Percentiles rank a stretch among this genome's conserved stretches.
These are phyloP conservation scores for rapeseed (Brassica napus) DNA, from an alignment of 345 rosid species.

Conservation along the genomic window DNA sequence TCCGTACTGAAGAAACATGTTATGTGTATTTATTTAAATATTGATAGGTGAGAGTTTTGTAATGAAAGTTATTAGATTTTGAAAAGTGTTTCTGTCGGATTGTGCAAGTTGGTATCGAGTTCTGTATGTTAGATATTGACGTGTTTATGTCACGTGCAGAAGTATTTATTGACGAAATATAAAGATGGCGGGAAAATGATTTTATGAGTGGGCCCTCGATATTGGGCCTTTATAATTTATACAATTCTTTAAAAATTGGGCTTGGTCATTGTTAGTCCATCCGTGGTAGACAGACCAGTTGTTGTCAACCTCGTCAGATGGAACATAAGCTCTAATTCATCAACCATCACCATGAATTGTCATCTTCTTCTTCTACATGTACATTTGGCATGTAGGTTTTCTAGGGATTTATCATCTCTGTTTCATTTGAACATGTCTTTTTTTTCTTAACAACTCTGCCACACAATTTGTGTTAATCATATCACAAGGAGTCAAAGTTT, in stretches of 20 bases:
- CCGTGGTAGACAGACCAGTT: conserved; percentile 85
- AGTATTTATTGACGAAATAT: background rate
- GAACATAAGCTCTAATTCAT: background rate
- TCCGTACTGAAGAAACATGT: conserved; percentile 21
- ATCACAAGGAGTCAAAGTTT: no score
- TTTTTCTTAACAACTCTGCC: no score
- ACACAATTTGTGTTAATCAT: no score
- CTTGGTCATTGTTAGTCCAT: conserved; percentile 44
- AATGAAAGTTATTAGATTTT: conserved; percentile 19
- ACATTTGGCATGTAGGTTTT: no score
- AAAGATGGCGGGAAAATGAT: background rate
- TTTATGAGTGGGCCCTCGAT: background rate
- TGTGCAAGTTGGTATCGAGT: conserved; percentile 24
- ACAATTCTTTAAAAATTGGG: background rate
- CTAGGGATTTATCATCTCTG: no score
- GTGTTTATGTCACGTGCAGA: conserved; percentile 17
- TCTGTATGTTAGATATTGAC: conserved; percentile 12
- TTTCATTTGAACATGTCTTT: no score
- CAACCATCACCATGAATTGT: no score
- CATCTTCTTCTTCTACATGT: no score
- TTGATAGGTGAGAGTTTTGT: conserved; percentile 28
- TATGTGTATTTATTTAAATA: conserved; percentile 9
- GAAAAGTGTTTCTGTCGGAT: conserved; percentile 7
- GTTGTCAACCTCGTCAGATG: conserved; percentile 60
- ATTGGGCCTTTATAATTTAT: background rate